Evolutionary conservation across 805 yeast species (phyloP).

Genomic region (Lipomyces starkeyi): DNA sequence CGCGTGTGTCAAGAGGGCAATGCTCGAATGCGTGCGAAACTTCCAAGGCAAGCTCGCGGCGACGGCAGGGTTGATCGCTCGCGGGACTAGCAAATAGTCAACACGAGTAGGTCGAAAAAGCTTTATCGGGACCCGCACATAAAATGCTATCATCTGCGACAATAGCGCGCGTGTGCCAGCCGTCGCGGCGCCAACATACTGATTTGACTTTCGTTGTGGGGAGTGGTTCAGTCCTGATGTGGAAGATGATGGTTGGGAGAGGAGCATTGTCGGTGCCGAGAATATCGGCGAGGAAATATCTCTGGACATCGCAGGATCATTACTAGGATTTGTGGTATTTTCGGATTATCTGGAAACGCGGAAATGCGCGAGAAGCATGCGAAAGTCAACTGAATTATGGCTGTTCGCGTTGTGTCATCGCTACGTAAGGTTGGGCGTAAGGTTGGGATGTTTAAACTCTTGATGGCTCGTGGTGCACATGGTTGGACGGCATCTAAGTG

Average conservation of each 20-base stretch:
- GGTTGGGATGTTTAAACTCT: not conserved
- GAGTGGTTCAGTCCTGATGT: not conserved
- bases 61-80: constrained; percentile 46
- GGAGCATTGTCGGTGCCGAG: not conserved
- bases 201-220: constrained; percentile 14
- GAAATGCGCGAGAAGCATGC: too few species aligned
- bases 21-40: constrained; percentile 72
- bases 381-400: not conserved
- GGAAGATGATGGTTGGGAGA: not conserved
- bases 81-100: constrained; percentile 64
- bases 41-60: constrained; percentile 46
- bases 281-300: not conserved
- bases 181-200: constrained; percentile 70
- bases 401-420: not conserved
- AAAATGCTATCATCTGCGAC: constrained; percentile 76
- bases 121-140: constrained; percentile 81
- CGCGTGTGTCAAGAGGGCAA: constrained; percentile 76
- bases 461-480: not conserved
- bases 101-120: constrained; percentile 88
- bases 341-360: not conserved
- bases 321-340: not conserved
- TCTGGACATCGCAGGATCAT: constrained; percentile 3
- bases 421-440: not conserved
- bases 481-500: not conserved
- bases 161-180: constrained; percentile 82